Base-by-base conservation (phyloP, 345 rosid genomes). In the Aquilaria yunnanensis region DNA sequence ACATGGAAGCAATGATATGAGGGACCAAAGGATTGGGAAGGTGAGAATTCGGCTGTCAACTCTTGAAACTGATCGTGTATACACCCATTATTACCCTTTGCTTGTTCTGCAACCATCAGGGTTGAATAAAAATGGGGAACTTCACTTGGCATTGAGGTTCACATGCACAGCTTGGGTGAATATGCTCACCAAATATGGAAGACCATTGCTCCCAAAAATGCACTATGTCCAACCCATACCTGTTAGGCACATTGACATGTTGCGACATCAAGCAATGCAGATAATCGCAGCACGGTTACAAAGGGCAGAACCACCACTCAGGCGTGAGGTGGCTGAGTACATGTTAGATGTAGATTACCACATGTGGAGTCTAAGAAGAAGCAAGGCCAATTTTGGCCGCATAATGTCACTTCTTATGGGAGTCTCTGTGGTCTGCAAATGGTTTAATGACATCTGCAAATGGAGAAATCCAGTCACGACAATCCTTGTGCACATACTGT, bases 331-430 rank as follows among this genome's bases (percentile, higher is more conserved):
- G 0, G 83, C 78, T 13, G 86, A 76, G 47, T 81, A 81, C 55
- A 81, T 81, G 83, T 64, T 81, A 3, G 86, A 81, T 57, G 83
- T 81, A 51, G 86, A 78, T 37, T 68, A 71, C n/a, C 86, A 81
- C 62, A 74, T 81, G 86, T 81, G 81, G 77, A 81, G 86, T 45
- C 60, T 78, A 77, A 76, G 86, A 59, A 76, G 83, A 71, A 81
- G 86, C 77, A 81, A 81, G 55, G 86, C 86, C 12, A 81, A 81
- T 64, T 81, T 81, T 54, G 52, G 64, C 61, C 57, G 86, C 45
- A 76, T 81, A 61, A 75, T 78, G 83, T 63, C 59, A 3, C 69
- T 81, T 12, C 34, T 78, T 10, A 31, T 70, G 0, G 76, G 86
- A 12, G 1, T 76, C 16, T 60, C 72, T 47, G 75, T 74, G 11